Evolutionary conservation across 257 asterid genomes (phyloP).

Genomic region (Capsicum chinense): DNA sequence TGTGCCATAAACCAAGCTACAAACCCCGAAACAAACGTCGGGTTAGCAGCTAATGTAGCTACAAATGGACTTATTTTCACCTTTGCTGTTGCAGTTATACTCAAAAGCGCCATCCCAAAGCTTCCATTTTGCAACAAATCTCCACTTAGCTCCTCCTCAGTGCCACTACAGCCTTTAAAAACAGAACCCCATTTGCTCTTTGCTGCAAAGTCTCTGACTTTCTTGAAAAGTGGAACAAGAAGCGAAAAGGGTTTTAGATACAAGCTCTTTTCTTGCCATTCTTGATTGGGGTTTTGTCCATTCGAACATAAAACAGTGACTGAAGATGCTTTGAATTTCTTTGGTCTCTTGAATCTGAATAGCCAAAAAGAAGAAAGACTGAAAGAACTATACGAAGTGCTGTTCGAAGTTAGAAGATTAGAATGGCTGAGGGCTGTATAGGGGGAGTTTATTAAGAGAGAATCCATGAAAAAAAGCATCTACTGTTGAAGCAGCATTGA

Average conservation of each 20-base stretch:
- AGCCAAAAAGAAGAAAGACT: slow-evolving; percentile 34
- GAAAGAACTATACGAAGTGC: neutral
- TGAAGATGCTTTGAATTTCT: slow-evolving; percentile 35
- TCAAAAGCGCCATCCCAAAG: slow-evolving; percentile 68
- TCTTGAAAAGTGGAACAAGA: slow-evolving; percentile 55
- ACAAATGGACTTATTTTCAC: slow-evolving; percentile 82
- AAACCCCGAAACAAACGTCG: slow-evolving; percentile 76
- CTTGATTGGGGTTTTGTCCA: slow-evolving; percentile 45
- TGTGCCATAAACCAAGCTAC: slow-evolving; percentile 79
- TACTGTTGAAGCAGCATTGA: slow-evolving; percentile 45
- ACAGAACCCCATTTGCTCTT: slow-evolving; percentile 40
- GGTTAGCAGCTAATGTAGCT: slow-evolving; percentile 77
- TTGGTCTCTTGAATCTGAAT: slow-evolving; percentile 37
- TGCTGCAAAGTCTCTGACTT: slow-evolving; percentile 45
- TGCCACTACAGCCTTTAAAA: slow-evolving; percentile 29
- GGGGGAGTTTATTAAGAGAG: slow-evolving; percentile 43
- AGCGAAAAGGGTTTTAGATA: slow-evolving; percentile 54
- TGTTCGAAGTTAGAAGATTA: neutral
- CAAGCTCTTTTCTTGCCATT: slow-evolving; percentile 44
- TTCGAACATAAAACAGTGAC: slow-evolving; percentile 34
- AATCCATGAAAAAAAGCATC: slow-evolving; percentile 49
- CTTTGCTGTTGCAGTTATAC: slow-evolving; percentile 77
- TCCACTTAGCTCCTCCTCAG: slow-evolving; percentile 36
- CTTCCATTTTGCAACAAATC: slow-evolving; percentile 58
- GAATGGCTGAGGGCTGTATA: slow-evolving; percentile 32